A percentile compares a stretch with the other conserved stretches of the same genome.
phyloP scores from a whole-genome alignment of 2,329 filamentous ascomycete genomes.

The Hypomyces rosellus region DNA sequence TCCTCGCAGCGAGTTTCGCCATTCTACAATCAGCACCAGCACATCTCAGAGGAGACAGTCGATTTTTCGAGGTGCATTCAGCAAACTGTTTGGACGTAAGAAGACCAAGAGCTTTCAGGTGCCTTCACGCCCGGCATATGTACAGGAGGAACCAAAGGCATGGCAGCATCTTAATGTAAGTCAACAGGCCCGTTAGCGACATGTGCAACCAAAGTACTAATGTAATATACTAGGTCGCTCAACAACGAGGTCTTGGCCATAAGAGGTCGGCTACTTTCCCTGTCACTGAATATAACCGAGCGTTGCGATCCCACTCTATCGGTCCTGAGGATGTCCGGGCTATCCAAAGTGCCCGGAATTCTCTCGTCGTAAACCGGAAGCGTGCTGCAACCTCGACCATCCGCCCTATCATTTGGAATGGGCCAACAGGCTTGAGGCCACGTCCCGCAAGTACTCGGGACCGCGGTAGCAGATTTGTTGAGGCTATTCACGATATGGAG shows the following conservation, averaged over 20 bases:
- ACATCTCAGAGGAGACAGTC: slow-evolving; percentile 2
- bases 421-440: slow-evolving; percentile 51
- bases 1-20: neutral
- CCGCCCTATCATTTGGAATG: slow-evolving; percentile 23
- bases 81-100: slow-evolving; percentile 45
- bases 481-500: slow-evolving; percentile 38
- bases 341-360: slow-evolving; percentile 49
- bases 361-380: slow-evolving; percentile 29
- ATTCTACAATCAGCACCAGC: slow-evolving; percentile 8
- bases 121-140: neutral
- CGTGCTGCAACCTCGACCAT: slow-evolving; percentile 5
- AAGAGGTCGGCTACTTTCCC: slow-evolving; percentile 42
- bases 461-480: slow-evolving; percentile 35
- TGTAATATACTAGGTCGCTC: too few species aligned
- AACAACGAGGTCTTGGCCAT: neutral
- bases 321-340: slow-evolving; percentile 48
- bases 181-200: slow-evolving; percentile 7
- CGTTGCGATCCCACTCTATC: slow-evolving; percentile 55
- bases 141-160: neutral
- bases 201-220: neutral
- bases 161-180: slow-evolving; percentile 45
- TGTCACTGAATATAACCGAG: slow-evolving; percentile 54
- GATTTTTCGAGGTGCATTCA: neutral
- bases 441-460: slow-evolving; percentile 56
- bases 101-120: slow-evolving; percentile 32